A percentile compares a stretch with the other conserved stretches of the same genome.
These are phyloP conservation scores for Aspergillus ochraceoroseus DNA, from an alignment of 2,329 filamentous ascomycete genomes.

Conservation along the genomic window DNA sequence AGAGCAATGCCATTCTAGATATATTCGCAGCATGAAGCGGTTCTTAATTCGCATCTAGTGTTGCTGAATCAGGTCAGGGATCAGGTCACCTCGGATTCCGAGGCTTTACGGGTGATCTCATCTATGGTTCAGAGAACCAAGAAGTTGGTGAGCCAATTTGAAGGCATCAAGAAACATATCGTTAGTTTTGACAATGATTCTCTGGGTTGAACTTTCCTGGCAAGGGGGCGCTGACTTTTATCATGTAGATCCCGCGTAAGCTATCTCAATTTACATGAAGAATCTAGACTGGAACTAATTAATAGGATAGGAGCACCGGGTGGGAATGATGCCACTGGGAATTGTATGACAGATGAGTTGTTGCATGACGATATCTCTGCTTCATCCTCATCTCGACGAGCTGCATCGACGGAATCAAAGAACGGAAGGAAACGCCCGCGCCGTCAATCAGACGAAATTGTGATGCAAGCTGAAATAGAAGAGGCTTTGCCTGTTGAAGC, in stretches of 20 bases:
- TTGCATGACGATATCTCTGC: too few relatives aligned
- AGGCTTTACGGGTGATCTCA: constrained; percentile 31
- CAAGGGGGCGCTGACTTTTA: too few relatives aligned
- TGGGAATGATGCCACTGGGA: not conserved
- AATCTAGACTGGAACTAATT: too few relatives aligned
- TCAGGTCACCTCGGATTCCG: constrained; percentile 27
- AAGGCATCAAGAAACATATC: constrained; percentile 33
- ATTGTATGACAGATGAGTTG: too few relatives aligned
- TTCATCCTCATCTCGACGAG: too few relatives aligned
- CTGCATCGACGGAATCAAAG: too few relatives aligned
- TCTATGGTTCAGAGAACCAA: constrained; percentile 40
- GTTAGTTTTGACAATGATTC: constrained; percentile 29
- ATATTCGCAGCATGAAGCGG: constrained; percentile 39
- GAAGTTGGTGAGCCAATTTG: constrained; percentile 36
- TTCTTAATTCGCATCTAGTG: constrained; percentile 39
- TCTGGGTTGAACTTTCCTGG: too few relatives aligned
- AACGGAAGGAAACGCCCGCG: constrained; percentile 21
- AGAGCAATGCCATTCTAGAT: constrained; percentile 25
- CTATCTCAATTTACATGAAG: too few relatives aligned
- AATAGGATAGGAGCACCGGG: too few relatives aligned
- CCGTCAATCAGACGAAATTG: constrained; percentile 15
- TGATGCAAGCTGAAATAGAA: not conserved
- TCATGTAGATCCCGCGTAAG: too few relatives aligned
- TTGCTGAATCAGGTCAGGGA: constrained; percentile 36
- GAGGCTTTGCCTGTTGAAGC: not conserved